Percentiles rank a stretch among this genome's conserved stretches.
Conservation (phyloP, 2,329 filamentous ascomycete species). For the Orbilia javanica region DNA sequence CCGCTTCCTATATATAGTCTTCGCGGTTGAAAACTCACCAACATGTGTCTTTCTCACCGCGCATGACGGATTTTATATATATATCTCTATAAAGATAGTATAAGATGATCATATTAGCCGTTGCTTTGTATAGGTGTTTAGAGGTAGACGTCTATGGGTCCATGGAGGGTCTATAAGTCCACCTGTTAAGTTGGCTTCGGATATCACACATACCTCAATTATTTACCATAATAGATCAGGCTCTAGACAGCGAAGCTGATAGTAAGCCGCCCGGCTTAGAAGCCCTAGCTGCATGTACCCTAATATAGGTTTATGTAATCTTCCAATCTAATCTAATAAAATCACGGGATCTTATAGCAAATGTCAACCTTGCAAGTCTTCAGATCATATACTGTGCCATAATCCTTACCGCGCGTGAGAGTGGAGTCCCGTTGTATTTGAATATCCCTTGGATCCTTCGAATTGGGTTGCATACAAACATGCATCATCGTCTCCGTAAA, state of each 20-base stretch:
- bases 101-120: not conserved
- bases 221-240: not conserved
- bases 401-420: not conserved
- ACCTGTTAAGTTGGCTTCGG: not conserved
- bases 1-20: slow-evolving; percentile 27
- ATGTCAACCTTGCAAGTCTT: not conserved
- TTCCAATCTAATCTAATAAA: not conserved
- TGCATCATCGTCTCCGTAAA: no score
- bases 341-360: not conserved
- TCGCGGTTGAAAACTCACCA: not conserved
- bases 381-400: not conserved
- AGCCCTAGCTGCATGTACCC: not conserved
- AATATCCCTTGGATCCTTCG: no score
- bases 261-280: slow-evolving; percentile 16
- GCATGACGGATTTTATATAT: no score
- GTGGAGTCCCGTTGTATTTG: not conserved
- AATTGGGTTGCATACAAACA: no score
- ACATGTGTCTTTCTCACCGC: not conserved
- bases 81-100: no score
- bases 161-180: not conserved
- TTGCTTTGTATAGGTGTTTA: not conserved
- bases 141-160: not conserved
- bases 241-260: slow-evolving; percentile 3
- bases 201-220: not conserved
- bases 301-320: slow-evolving; percentile 11